Evolutionary conservation across 2,329 filamentous ascomycete species (phyloP).

Genomic region (Orbilia ellipsospora): DNA sequence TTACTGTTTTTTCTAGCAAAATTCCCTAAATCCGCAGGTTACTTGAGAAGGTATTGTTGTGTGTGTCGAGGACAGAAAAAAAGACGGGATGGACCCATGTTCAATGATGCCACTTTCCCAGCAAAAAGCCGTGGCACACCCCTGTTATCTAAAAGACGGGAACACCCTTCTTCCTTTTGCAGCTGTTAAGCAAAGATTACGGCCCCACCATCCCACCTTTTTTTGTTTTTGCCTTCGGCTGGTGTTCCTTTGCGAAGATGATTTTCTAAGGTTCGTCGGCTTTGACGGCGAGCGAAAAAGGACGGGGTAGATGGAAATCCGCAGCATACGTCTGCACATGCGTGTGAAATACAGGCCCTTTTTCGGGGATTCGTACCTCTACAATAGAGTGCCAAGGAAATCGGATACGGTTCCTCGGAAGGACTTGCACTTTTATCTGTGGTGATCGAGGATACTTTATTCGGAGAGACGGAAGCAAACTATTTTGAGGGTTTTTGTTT

Average conservation of each 20-base stretch:
- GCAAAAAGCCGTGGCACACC: conserved; percentile 30
- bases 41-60: too few species aligned
- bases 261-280: background rate
- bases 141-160: conserved; percentile 48
- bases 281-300: too few species aligned
- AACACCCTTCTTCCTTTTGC: conserved; percentile 53
- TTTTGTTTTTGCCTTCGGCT: conserved; percentile 7
- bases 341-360: too few species aligned
- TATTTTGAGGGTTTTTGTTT: conserved; percentile 1
- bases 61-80: background rate
- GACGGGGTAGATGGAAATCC: too few species aligned
- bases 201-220: conserved; percentile 48
- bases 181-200: conserved; percentile 28
- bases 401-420: background rate
- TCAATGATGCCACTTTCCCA: conserved; percentile 55
- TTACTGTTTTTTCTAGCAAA: conserved; percentile 7
- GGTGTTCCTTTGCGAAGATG: conserved; percentile 7
- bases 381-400: conserved; percentile 16
- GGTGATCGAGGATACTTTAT: background rate
- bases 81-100: conserved; percentile 50
- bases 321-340: too few species aligned
- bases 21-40: background rate
- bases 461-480: background rate
- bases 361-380: conserved; percentile 27
- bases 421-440: too few species aligned